Conservation (phyloP, 1,284 basidiomycete genomes). For the Cystobasidium sp. region DNA sequence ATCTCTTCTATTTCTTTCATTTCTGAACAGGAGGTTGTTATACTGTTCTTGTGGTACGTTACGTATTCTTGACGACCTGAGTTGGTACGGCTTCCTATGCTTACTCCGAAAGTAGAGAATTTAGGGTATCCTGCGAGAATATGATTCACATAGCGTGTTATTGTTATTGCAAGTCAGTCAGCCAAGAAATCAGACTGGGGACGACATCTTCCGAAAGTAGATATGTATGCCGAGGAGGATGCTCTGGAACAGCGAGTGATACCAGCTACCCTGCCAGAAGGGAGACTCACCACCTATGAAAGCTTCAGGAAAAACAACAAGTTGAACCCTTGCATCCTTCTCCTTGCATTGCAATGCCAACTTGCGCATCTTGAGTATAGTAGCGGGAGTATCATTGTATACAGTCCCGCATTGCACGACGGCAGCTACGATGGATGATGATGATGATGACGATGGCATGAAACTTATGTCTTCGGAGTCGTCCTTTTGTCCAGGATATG, state of each 20-base stretch:
- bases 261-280: neutral
- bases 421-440: slow-evolving; percentile 44
- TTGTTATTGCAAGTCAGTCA: too few relatives aligned
- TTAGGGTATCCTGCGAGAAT: slow-evolving; percentile 70
- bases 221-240: too few relatives aligned
- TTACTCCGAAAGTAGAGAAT: slow-evolving; percentile 65
- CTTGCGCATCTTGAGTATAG: slow-evolving; percentile 47
- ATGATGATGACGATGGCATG: slow-evolving; percentile 31
- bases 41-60: slow-evolving; percentile 65
- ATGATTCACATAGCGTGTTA: slow-evolving; percentile 48
- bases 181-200: too few relatives aligned
- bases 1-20: slow-evolving; percentile 63
- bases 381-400: slow-evolving; percentile 42
- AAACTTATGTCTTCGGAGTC: too few relatives aligned
- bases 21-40: slow-evolving; percentile 63
- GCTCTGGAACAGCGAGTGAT: too few relatives aligned
- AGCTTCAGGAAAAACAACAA: slow-evolving; percentile 51
- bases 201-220: too few relatives aligned
- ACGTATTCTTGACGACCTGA: slow-evolving; percentile 68
- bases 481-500: too few relatives aligned
- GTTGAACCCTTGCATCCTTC: slow-evolving; percentile 44
- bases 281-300: slow-evolving; percentile 43
- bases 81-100: slow-evolving; percentile 63
- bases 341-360: slow-evolving; percentile 46
- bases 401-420: slow-evolving; percentile 48